Conservation (phyloP, 441 rosid genomes). For the Theobroma grandiflorum region DNA sequence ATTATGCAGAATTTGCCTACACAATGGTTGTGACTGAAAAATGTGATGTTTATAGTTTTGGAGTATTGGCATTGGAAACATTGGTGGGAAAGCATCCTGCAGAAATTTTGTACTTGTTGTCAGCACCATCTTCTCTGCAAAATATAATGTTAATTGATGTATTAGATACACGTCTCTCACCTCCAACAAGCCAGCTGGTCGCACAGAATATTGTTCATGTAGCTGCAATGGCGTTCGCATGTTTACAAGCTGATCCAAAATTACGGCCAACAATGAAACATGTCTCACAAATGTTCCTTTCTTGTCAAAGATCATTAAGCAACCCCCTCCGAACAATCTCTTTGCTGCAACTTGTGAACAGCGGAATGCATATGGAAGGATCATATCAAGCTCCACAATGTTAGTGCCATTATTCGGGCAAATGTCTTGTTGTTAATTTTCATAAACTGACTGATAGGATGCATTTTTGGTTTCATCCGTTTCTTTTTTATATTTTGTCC, state of each 20-base stretch:
- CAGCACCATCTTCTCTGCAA: neutral
- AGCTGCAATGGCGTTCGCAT: neutral
- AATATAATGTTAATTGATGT: neutral
- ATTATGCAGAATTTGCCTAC: neutral
- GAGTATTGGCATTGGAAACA: neutral
- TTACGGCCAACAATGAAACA: neutral
- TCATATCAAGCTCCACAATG: too few relatives aligned
- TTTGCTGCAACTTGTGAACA: too few relatives aligned
- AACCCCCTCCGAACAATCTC: too few relatives aligned
- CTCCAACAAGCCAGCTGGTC: neutral
- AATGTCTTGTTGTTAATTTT: too few relatives aligned
- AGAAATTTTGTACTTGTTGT: conserved; percentile 17
- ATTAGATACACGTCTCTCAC: neutral
- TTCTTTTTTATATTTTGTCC: too few relatives aligned
- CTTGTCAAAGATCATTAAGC: neutral
- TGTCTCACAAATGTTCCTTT: neutral
- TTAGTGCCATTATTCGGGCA: too few relatives aligned
- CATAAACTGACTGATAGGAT: too few relatives aligned
- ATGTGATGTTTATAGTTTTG: neutral
- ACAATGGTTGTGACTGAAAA: neutral
- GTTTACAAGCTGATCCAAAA: neutral
- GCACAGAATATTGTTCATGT: neutral
- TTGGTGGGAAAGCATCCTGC: conserved; percentile 36
- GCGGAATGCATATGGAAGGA: too few relatives aligned
- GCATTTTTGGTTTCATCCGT: too few relatives aligned